These are phyloP conservation scores for Cladosporium sp. DNA, from an alignment of 2,329 filamentous ascomycete species.

Conservation along the genomic window DNA sequence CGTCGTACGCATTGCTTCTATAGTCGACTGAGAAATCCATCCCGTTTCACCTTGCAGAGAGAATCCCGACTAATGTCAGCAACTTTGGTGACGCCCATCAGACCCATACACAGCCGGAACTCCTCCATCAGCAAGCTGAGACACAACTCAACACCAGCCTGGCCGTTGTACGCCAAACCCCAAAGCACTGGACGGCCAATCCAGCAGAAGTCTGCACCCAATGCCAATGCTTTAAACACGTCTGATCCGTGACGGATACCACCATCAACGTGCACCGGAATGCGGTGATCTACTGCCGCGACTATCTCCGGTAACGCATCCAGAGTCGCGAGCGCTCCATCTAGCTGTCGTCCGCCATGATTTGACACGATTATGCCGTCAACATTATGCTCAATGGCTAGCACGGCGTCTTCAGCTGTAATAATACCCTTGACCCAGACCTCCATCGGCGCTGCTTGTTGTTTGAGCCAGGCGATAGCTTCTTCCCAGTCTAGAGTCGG, in stretches of 20 bases:
- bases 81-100: no score
- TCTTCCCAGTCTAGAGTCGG: slow-evolving; percentile 48
- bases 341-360: slow-evolving; percentile 55
- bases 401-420: slow-evolving; percentile 42
- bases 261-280: slow-evolving; percentile 61
- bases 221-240: slow-evolving; percentile 65
- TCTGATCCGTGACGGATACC: slow-evolving; percentile 63
- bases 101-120: no score
- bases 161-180: no score
- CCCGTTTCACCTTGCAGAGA: no score
- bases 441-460: slow-evolving; percentile 46
- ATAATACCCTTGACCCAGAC: slow-evolving; percentile 49
- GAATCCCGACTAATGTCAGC: no score
- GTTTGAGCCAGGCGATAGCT: slow-evolving; percentile 52
- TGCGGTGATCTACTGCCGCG: slow-evolving; percentile 52
- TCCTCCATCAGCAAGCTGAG: no score
- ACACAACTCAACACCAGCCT: no score
- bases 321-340: slow-evolving; percentile 55
- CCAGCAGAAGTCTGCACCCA: slow-evolving; percentile 54
- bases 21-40: neutral
- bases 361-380: slow-evolving; percentile 54
- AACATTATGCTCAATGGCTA: slow-evolving; percentile 44
- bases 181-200: no score
- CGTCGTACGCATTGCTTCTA: neutral
- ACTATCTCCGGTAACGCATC: slow-evolving; percentile 48